Evolutionary conservation across 2,329 filamentous ascomycete genomes (phyloP).

Genomic region (Emergomyces africanus): DNA sequence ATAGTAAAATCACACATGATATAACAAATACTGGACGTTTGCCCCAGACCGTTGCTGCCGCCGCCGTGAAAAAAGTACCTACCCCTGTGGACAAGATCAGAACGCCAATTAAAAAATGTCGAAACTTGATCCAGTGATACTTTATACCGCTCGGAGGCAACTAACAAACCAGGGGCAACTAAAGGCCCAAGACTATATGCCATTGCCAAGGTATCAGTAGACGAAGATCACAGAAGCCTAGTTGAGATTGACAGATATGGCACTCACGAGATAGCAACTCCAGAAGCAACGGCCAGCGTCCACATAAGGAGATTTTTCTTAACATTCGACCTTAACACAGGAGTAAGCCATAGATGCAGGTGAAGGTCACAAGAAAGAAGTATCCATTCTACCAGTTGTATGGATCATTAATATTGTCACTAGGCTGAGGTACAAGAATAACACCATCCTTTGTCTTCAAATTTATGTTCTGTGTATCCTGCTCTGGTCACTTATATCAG

Average conservation of each 20-base stretch:
- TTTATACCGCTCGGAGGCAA: slow-evolving; percentile 23
- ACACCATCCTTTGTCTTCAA: slow-evolving; percentile 23
- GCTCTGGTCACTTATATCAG: neutral
- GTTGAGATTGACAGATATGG: neutral
- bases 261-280: slow-evolving; percentile 16
- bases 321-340: slow-evolving; percentile 9
- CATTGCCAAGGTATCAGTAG: neutral
- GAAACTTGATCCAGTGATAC: slow-evolving; percentile 27
- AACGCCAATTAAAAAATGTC: slow-evolving; percentile 20
- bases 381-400: slow-evolving; percentile 18
- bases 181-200: slow-evolving; percentile 26
- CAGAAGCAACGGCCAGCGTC: slow-evolving; percentile 16
- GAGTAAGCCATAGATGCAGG: slow-evolving; percentile 1
- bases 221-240: neutral
- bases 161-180: slow-evolving; percentile 26
- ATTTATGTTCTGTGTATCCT: slow-evolving; percentile 5
- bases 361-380: neutral
- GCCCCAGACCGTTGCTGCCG: slow-evolving; percentile 25
- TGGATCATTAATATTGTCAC: slow-evolving; percentile 10
- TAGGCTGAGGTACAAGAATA: slow-evolving; percentile 12
- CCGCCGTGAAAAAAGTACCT: slow-evolving; percentile 31
- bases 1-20: slow-evolving; percentile 23
- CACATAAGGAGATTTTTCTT: slow-evolving; percentile 17
- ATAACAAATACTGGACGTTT: slow-evolving; percentile 27
- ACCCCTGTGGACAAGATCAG: slow-evolving; percentile 30